Evolutionary conservation across 495 filamentous ascomycete species (phyloP).

Genomic region (Lichenothelia convexa): DNA sequence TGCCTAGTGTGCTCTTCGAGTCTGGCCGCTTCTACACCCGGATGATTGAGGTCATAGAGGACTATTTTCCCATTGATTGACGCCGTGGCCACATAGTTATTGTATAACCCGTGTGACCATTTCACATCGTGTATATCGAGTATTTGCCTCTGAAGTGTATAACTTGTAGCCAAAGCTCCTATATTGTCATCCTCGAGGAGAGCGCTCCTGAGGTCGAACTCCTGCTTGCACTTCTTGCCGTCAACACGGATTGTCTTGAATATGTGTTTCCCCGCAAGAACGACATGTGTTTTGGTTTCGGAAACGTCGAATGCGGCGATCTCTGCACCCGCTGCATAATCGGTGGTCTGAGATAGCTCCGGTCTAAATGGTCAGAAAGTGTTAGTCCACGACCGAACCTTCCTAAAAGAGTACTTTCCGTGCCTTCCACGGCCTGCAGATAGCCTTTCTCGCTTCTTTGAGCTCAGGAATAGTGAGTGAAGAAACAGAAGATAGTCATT

Average conservation of each 20-base stretch:
- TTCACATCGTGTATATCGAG: constrained; percentile 69
- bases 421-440: too few species aligned
- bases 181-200: constrained; percentile 48
- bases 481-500: too few species aligned
- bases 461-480: too few species aligned
- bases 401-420: too few species aligned
- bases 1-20: constrained; percentile 78
- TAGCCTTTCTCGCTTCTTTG: too few species aligned
- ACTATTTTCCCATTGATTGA: constrained; percentile 75
- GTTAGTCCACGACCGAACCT: too few species aligned
- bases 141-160: constrained; percentile 45
- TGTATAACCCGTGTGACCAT: constrained; percentile 53
- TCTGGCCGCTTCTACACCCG: constrained; percentile 55
- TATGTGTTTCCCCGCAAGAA: constrained; percentile 67
- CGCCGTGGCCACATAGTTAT: constrained; percentile 60
- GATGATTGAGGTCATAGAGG: constrained; percentile 62
- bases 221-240: constrained; percentile 50
- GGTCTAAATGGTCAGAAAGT: too few species aligned
- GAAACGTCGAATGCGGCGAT: constrained; percentile 65
- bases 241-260: constrained; percentile 66
- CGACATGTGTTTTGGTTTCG: constrained; percentile 51
- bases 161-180: constrained; percentile 25
- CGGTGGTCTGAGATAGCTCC: too few species aligned
- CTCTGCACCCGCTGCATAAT: too few species aligned
- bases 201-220: constrained; percentile 61